Evolutionary conservation across 257 asterid species (phyloP), one percentile per base, ranked within the genome.

Genomic region (Misopates orontium): DNA sequence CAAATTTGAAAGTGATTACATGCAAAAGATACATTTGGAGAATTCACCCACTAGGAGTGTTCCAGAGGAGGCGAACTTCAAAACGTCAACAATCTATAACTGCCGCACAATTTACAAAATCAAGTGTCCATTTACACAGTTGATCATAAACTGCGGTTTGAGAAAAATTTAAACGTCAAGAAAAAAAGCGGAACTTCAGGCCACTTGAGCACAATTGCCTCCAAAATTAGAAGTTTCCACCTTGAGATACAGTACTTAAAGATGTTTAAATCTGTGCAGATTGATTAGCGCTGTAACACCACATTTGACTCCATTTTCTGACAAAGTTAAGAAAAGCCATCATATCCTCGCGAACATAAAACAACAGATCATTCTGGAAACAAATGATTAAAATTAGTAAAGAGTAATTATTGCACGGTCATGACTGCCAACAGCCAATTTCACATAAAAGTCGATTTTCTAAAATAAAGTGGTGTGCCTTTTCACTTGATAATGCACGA

Each of bases 61-160:
- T 36, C 42, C 42, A 36, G 10, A 36, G 11, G 11, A 36, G 42
- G 42, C 42, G 42, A 36, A 36, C 42, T 36, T 36, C 42, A 9
- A 5, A 36, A 10, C 4, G 8, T 3, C 42, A 36, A 4, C 42
- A 36, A 36, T 9, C 9, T 22, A 61, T 32, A 52, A 52, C 17
- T 22, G 76, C 76, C 71, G 62, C 42, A 65, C 93, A 73, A 81
- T 76, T 76, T 76, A 79, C 80, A 59, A 79, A 66, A 70, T 39
- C 65, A 77, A 72, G 68, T 62, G 91, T 80, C 86, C 72, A 85
- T 82, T 72, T 86, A 82, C 84, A 82, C 77, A 67, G 87, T 82
- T 80, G 70, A 77, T 76, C 55, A 70, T 66, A 77, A 78, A 75
- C 68, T 72, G 77, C 74, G 22, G 42, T 36, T 60, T 60, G 64